Evolutionary conservation across 108 stramenopile genomes (phyloP).

Genomic region (Nitzschia sp.): DNA sequence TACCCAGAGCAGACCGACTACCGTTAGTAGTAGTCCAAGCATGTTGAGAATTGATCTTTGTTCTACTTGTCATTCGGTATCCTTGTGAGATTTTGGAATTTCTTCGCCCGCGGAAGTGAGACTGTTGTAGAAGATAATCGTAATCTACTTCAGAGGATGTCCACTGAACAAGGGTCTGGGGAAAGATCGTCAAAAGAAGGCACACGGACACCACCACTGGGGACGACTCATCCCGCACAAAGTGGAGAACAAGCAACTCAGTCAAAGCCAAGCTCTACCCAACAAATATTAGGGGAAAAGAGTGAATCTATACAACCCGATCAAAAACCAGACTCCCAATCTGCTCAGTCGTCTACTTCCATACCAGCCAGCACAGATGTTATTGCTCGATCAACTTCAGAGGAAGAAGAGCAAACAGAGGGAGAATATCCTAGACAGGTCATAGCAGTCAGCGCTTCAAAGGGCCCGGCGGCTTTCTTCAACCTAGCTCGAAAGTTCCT

Average conservation of each 20-base stretch:
- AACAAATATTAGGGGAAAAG: background rate
- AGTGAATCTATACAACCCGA: background rate
- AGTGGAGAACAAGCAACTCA: background rate
- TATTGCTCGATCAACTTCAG: constrained; percentile 12
- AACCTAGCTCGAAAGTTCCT: constrained; percentile 83
- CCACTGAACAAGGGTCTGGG: constrained; percentile 22
- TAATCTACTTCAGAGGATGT: constrained; percentile 28
- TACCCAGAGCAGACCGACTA: background rate
- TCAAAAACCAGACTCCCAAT: background rate
- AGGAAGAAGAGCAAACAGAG: background rate
- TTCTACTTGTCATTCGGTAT: background rate
- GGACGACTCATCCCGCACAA: background rate
- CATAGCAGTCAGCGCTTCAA: constrained; percentile 86
- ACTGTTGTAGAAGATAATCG: background rate
- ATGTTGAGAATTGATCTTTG: constrained; percentile 9
- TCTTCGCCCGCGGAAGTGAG: background rate
- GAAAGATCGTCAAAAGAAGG: constrained; percentile 31
- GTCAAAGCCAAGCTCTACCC: background rate
- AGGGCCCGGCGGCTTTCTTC: constrained; percentile 81
- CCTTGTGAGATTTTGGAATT: constrained; percentile 8
- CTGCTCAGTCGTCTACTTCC: background rate
- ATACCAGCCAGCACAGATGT: constrained; percentile 1
- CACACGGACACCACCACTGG: constrained; percentile 7
- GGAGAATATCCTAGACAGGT: constrained; percentile 59
- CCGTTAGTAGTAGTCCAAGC: constrained; percentile 13